Evolutionary conservation across 73 alveolate species (phyloP), one percentile per base, ranked within the genome.

Genomic region (Paramecium primaurelia): DNA sequence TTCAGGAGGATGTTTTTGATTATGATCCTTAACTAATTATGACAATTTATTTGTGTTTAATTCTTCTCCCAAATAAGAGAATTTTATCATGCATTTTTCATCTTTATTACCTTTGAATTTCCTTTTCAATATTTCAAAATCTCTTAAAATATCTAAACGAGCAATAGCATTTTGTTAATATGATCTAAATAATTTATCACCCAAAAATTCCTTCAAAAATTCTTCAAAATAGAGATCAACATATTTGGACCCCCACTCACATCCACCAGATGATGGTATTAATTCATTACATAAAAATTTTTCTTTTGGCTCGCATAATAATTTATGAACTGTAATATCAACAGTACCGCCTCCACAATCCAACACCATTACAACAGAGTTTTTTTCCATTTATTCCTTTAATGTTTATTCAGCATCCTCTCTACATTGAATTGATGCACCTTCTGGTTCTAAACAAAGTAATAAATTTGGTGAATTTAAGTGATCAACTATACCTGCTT

Each of bases 311-410:
- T 98, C 98, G 75, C 99, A 97, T 86, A 94, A 95, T 71, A 98
- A 92, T 94, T 98, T 98, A 73, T 98, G 99, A 59, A 98, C 97
- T 30, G 99, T 97, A 59, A 98, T 98, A 93, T 98, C 99, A 58
- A 96, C 99, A 10, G 99, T 98, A 10, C 99, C 99, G 11, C 99
- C 99, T 54, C 99, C 99, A 86, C 99, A 96, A 93, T 98, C 99
- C 75, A 98, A 95, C 0, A 98, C 99, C 98, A 98, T 96, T 16
- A 98, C 97, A 6, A 96, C 97, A 47, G 97, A 92, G 38, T 95
- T 96, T 91, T 98, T 98, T 36, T 83, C 96, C 98, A 98, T 95
- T 91, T 95, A 90, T 49, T 95, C 96, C 73, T 94, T 97, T 85
- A 98, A 64, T 59, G 93, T 93, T 64, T 90, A 97, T 93, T 97